These are phyloP conservation scores for Bimuria novae-zelandiae DNA, from an alignment of 2,329 filamentous ascomycete genomes.

Conservation along the genomic window DNA sequence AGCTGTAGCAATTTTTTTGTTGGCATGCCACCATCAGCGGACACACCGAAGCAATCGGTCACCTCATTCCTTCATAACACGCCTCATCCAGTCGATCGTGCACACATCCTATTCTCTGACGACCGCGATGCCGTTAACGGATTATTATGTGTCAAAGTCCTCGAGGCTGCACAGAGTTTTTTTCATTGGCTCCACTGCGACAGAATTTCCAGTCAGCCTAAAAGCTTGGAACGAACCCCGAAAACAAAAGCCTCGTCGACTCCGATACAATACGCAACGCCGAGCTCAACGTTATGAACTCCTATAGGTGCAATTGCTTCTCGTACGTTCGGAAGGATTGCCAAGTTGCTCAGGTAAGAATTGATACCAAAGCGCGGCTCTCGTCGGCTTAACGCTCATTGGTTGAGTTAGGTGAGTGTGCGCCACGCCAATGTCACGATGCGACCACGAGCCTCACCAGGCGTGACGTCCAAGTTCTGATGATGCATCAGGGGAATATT, in stretches of 20 bases:
- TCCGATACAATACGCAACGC: slow-evolving; percentile 9
- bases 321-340: not conserved
- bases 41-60: not conserved
- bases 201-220: slow-evolving; percentile 10
- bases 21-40: slow-evolving; percentile 4
- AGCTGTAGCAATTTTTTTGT: not conserved
- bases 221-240: not conserved
- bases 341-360: slow-evolving; percentile 8
- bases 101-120: slow-evolving; percentile 8
- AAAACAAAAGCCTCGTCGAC: not conserved
- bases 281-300: not conserved
- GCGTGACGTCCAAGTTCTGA: slow-evolving; percentile 2
- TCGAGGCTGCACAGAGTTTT: slow-evolving; percentile 9
- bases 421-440: slow-evolving; percentile 7
- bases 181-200: slow-evolving; percentile 13
- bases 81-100: slow-evolving; percentile 2
- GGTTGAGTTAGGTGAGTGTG: slow-evolving; percentile 1
- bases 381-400: slow-evolving; percentile 10
- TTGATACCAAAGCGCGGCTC: slow-evolving; percentile 5
- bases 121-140: slow-evolving; percentile 15
- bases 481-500: slow-evolving; percentile 4
- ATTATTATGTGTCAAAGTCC: slow-evolving; percentile 11
- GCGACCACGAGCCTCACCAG: slow-evolving; percentile 7
- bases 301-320: slow-evolving; percentile 6
- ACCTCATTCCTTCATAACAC: not conserved